Conservation (phyloP, 2,329 filamentous ascomycete species). For the Bipolaris cookei region DNA sequence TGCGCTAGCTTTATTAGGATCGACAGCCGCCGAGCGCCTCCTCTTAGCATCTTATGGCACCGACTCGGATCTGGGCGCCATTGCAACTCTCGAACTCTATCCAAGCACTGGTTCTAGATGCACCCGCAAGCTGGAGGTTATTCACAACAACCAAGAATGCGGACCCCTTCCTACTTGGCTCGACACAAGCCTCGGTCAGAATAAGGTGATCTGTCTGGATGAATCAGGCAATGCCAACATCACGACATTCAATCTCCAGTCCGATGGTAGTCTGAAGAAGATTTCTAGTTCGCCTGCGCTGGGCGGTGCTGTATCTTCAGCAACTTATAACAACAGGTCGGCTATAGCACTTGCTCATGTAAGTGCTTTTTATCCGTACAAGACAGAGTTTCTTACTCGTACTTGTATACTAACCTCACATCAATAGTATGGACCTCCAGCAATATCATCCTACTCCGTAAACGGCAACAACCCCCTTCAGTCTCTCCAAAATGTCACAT, state of each 20-base stretch:
- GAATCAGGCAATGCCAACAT: constrained; percentile 61
- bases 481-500: constrained; percentile 52
- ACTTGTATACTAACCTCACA: background rate
- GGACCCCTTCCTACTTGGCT: constrained; percentile 66
- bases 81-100: constrained; percentile 48
- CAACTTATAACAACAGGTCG: constrained; percentile 51
- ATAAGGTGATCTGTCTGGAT: constrained; percentile 65
- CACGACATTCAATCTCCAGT: constrained; percentile 10
- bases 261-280: constrained; percentile 49
- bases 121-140: constrained; percentile 47
- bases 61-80: constrained; percentile 39
- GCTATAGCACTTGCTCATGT: constrained; percentile 46
- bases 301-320: constrained; percentile 50
- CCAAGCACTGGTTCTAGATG: constrained; percentile 9
- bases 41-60: constrained; percentile 53
- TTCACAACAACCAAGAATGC: constrained; percentile 58
- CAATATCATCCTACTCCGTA: constrained; percentile 45
- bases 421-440: constrained; percentile 49
- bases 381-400: background rate
- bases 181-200: constrained; percentile 59
- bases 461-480: constrained; percentile 16
- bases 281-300: constrained; percentile 45
- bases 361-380: background rate
- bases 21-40: constrained; percentile 33
- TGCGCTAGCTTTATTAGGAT: constrained; percentile 21